A percentile compares a stretch with the other conserved stretches of the same genome.
Evolutionary conservation across 768 basidiomycete species (phyloP).

Genomic region (Phaeotremella skinneri): DNA sequence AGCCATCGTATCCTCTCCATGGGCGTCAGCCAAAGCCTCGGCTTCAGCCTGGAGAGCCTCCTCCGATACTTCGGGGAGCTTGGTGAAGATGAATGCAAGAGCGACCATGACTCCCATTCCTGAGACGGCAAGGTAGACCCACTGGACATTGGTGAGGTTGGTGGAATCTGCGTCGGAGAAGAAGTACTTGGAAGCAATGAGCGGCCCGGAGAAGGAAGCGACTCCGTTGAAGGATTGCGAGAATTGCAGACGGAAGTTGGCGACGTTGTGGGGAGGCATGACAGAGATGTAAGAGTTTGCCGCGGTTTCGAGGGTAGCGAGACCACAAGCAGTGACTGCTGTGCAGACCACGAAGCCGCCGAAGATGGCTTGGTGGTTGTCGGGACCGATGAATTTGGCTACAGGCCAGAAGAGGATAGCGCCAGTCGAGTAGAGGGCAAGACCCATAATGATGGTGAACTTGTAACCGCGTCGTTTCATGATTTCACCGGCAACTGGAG

Average conservation of each 20-base stretch:
- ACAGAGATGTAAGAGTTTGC: slow-evolving; percentile 74
- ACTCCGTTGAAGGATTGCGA: slow-evolving; percentile 77
- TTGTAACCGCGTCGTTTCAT: slow-evolving; percentile 66
- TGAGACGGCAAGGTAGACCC: slow-evolving; percentile 53
- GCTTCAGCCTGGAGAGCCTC: slow-evolving; percentile 59
- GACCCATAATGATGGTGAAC: slow-evolving; percentile 51
- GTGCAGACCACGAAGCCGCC: slow-evolving; percentile 74
- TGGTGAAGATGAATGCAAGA: slow-evolving; percentile 66
- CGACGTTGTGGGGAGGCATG: slow-evolving; percentile 61
- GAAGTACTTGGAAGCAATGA: slow-evolving; percentile 74
- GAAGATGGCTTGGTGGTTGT: slow-evolving; percentile 57
- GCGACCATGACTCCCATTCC: slow-evolving; percentile 64
- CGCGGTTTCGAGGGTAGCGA: slow-evolving; percentile 58
- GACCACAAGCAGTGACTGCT: slow-evolving; percentile 55
- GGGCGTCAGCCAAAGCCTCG: slow-evolving; percentile 46
- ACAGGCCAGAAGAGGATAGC: slow-evolving; percentile 79
- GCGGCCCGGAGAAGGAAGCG: slow-evolving; percentile 66
- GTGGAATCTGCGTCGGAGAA: slow-evolving; percentile 65
- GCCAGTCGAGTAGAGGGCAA: slow-evolving; percentile 54
- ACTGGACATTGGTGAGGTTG: slow-evolving; percentile 64
- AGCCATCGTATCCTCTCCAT: slow-evolving; percentile 50
- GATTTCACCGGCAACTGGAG: slow-evolving; percentile 50
- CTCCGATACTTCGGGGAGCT: slow-evolving; percentile 69
- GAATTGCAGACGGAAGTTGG: slow-evolving; percentile 72
- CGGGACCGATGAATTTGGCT: slow-evolving; percentile 57